These are phyloP conservation scores for Penicillium sp. DNA, from an alignment of 2,329 filamentous ascomycete species.

Conservation along the genomic window DNA sequence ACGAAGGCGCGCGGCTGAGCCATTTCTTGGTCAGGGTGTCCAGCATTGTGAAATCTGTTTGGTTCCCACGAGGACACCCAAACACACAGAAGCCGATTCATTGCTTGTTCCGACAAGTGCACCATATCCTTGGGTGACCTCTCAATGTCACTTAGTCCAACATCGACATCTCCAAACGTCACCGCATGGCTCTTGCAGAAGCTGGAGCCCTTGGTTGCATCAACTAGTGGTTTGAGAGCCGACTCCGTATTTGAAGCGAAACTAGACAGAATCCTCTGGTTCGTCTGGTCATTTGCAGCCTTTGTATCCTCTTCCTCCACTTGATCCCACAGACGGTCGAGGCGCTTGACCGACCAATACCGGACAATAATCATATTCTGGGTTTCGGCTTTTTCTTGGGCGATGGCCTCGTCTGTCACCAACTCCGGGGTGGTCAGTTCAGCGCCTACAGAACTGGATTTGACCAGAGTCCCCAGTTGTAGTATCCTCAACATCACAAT, in stretches of 20 bases:
- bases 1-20: slow-evolving; percentile 9
- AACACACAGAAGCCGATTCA: slow-evolving; percentile 29
- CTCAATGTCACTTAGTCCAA: slow-evolving; percentile 30
- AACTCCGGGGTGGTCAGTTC: slow-evolving; percentile 3
- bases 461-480: slow-evolving; percentile 35
- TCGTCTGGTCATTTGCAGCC: slow-evolving; percentile 18
- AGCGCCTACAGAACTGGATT: slow-evolving; percentile 21
- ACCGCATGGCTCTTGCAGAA: slow-evolving; percentile 26
- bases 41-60: slow-evolving; percentile 9
- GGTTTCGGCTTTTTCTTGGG: slow-evolving; percentile 39
- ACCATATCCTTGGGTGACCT: slow-evolving; percentile 38
- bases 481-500: slow-evolving; percentile 37
- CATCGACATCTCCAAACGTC: slow-evolving; percentile 32
- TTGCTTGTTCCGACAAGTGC: slow-evolving; percentile 31
- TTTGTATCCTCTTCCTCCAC: slow-evolving; percentile 34
- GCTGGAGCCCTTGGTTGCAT: slow-evolving; percentile 13
- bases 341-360: slow-evolving; percentile 38
- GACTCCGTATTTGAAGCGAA: slow-evolving; percentile 14
- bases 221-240: slow-evolving; percentile 10
- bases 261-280: slow-evolving; percentile 16
- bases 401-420: slow-evolving; percentile 29
- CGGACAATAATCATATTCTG: slow-evolving; percentile 43
- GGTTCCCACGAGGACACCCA: slow-evolving; percentile 25
- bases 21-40: background rate
- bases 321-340: slow-evolving; percentile 34